Evolutionary conservation across 805 yeast genomes (phyloP).

Genomic region (Schwanniomyces sp.): DNA sequence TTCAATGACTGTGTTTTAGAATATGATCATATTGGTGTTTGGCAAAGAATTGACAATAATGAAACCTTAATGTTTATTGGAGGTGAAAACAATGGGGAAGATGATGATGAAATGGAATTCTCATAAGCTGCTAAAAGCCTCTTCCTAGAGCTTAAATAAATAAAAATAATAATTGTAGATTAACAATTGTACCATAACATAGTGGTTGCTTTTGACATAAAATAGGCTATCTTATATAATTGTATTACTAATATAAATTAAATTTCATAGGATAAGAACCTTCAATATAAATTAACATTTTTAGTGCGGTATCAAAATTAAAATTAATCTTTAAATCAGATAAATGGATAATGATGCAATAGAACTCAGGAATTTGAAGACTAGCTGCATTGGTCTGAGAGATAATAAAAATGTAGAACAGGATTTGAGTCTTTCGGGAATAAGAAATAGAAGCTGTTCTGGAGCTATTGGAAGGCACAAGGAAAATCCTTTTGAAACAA

Average conservation of each 20-base stretch:
- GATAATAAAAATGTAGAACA: not conserved
- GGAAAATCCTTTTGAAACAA: not conserved
- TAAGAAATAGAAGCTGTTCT: not conserved
- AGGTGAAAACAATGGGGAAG: constrained; percentile 39
- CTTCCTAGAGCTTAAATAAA: not conserved
- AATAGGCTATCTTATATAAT: not conserved
- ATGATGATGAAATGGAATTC: constrained; percentile 28
- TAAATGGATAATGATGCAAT: not conserved
- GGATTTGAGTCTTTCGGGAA: not conserved
- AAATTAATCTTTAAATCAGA: not conserved
- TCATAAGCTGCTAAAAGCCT: not conserved
- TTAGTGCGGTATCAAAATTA: not conserved
- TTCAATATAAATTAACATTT: not conserved
- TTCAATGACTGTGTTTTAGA: constrained; percentile 73
- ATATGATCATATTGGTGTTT: constrained; percentile 68
- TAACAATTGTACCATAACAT: not conserved
- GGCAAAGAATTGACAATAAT: constrained; percentile 75
- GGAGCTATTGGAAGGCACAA: not conserved
- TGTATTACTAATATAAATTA: not conserved
- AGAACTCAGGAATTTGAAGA: not conserved
- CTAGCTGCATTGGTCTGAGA: not conserved
- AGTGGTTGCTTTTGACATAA: not conserved
- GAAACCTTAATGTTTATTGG: constrained; percentile 59
- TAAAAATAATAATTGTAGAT: not conserved
- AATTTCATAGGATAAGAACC: no score